These are phyloP conservation scores for Trichophaea hybrida DNA, from an alignment of 2,329 filamentous ascomycete genomes.

Conservation along the genomic window DNA sequence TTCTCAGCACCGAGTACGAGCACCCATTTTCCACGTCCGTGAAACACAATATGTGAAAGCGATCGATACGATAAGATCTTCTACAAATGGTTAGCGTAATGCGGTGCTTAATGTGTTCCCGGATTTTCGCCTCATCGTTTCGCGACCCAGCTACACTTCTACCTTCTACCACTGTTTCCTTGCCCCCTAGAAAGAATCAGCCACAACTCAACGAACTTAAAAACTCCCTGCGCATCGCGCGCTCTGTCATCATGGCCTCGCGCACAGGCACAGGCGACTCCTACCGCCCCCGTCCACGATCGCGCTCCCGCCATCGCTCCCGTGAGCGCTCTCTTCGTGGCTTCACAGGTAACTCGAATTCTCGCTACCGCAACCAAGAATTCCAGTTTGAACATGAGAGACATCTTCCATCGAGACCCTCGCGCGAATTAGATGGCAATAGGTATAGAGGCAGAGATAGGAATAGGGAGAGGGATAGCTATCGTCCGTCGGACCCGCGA, in stretches of 20 bases:
- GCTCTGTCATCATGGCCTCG: not conserved
- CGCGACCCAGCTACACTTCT: too few relatives aligned
- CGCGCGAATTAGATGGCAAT: not conserved
- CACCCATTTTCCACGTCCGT: too few relatives aligned
- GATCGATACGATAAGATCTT: too few relatives aligned
- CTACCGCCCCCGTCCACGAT: not conserved
- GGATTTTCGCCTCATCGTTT: too few relatives aligned
- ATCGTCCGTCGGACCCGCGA: constrained; percentile 1
- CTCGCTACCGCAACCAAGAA: constrained; percentile 12
- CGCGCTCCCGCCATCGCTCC: not conserved
- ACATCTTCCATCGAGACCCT: not conserved
- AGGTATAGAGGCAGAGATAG: not conserved
- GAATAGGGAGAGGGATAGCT: not conserved
- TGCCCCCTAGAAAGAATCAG: too few relatives aligned
- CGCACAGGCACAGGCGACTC: not conserved
- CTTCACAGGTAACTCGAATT: constrained; percentile 18
- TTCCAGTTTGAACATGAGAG: constrained; percentile 12
- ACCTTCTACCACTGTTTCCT: too few relatives aligned
- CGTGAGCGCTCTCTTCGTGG: not conserved
- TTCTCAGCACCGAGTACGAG: too few relatives aligned
- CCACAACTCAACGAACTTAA: too few relatives aligned
- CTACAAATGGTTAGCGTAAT: too few relatives aligned
- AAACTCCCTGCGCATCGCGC: not conserved
- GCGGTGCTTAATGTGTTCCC: too few relatives aligned
- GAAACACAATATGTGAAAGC: too few relatives aligned